A percentile compares a stretch with the other conserved stretches of the same genome.
These are phyloP conservation scores for Monilinia polystroma DNA, from an alignment of 2,329 filamentous ascomycete genomes.

Conservation along the genomic window DNA sequence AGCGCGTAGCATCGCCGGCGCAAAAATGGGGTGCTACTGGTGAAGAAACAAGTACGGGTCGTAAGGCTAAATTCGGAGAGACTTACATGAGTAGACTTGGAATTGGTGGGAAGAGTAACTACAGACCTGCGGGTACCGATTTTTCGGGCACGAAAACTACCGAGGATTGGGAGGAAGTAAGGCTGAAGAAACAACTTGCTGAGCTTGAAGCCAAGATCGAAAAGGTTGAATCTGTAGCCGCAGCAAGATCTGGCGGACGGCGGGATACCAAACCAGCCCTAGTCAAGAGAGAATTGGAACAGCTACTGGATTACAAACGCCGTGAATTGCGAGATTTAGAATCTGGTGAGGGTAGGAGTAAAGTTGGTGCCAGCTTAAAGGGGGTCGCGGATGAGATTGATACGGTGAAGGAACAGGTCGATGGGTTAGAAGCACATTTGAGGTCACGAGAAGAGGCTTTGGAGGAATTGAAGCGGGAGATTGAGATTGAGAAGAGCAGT, in stretches of 20 bases:
- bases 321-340: conserved; percentile 74
- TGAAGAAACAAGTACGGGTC: conserved; percentile 77
- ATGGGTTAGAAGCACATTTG: conserved; percentile 82
- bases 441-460: conserved; percentile 72
- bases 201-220: conserved; percentile 88
- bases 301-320: conserved; percentile 92
- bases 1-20: conserved; percentile 58
- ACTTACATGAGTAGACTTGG: conserved; percentile 91
- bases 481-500: conserved; percentile 78
- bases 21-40: conserved; percentile 77
- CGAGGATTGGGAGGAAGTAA: conserved; percentile 94
- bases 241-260: conserved; percentile 61
- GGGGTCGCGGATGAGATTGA: conserved; percentile 81
- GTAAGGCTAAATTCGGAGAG: conserved; percentile 96
- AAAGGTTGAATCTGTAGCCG: conserved; percentile 72
- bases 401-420: conserved; percentile 90
- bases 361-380: conserved; percentile 70
- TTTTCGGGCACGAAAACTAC: conserved; percentile 83
- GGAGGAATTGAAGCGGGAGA: conserved; percentile 73
- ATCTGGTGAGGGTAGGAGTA: conserved; percentile 65
- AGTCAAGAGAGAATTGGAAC: conserved; percentile 90
- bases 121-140: conserved; percentile 83
- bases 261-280: conserved; percentile 82
- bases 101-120: conserved; percentile 69
- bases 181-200: conserved; percentile 85